Base-by-base conservation (phyloP, 495 filamentous ascomycete species). In the Melanomma pulvis-pyrius region DNA sequence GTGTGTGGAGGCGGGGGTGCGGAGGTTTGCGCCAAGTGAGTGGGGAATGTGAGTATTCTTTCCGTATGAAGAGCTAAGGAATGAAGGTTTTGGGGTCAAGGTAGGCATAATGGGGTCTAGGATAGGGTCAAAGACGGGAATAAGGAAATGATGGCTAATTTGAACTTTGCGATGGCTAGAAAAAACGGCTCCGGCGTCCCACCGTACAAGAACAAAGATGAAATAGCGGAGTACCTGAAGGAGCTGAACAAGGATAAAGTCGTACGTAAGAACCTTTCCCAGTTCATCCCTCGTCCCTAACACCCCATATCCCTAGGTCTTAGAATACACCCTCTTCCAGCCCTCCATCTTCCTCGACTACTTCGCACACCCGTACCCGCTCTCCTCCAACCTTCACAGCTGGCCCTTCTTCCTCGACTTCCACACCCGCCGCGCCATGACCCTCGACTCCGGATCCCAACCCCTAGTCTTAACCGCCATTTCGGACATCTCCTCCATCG, bases 1-100 rank as follows among this genome's bases (percentile, higher is more conserved):
- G 2, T 71, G 74, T 36, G 54, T 77, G 32, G 21, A 41, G 34
- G 74, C 76, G n/a, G 74, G 74, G 7, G 77, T 80, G 6, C 59
- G 69, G 51, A 63, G 77, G 15, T 76, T 80, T 64, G 71, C 77
- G 15, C 78, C 78, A 1, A 65, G 65, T 32, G 78, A 80, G 47
- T 80, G 67, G 67, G 61, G 52, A n/a, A 41, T 65, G 63, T 65
- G 28, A 39, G 62, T 50, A 30, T 46, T 19, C 25, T 17, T 26
- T 50, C 51, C n/a, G 7, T 24, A 24, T 24, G 6, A 24, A 7
- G 39, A 41, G 19, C 25, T 22, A 2, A 61, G 36, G 13, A 1
- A 25, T 25, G 6, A 8, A 21, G n/a, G 53, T 34, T 32, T 34
- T 32, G 53, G 4, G 15, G 3, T 21, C 17, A 17, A 25, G 28